Base-by-base conservation (phyloP, 2,329 filamentous ascomycete genomes). In the Colletotrichum agaves region DNA sequence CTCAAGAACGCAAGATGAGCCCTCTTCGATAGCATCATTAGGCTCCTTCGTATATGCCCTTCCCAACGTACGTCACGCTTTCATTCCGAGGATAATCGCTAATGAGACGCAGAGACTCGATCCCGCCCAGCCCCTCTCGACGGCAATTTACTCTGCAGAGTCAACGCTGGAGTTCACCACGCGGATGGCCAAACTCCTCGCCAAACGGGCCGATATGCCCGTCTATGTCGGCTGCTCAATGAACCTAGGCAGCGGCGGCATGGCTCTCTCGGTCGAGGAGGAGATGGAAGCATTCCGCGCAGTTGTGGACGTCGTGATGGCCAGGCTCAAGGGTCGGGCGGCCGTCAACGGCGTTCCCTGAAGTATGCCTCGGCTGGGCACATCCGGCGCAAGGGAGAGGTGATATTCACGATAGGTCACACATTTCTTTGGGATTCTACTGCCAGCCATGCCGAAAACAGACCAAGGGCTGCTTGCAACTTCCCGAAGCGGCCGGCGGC, bases 41-140 rank as follows among this genome's bases (percentile, higher is more conserved):
- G 95, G 96, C 3, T 97, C 93, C 56, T 95, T 98, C 75, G 93
- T 98, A 50, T 98, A 97, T 77, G 93, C 94, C 3, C 88, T 99
- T 77, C 95, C 96, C 15, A 92, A 97, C 81, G 96, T 97, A 82
- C 73, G 82, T 53, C 19, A n/a, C 35, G 35, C 21, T 4, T 13
- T n/a, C 21, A 43, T 13, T 5, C n/a, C 37, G 12, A 13, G 50
- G 6, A 2, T n/a, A 39, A 27, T 3, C 12, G 23, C 57, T 19
- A 15, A 41, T 15, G 5, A 23, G 11, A 35, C 5, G n/a, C 73
- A 88, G 85, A 81, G 78, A 76, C 83, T 84, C 74, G 82, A 87
- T 68, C 78, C 87, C 70, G 78, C 79, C 71, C 86, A 93, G 77
- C 86, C 92, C 71, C 79, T 97, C 71, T 91, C 90, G 64, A 98